Evolutionary conservation across 345 rosid species (phyloP).

Genomic region (Anacardium occidentale): DNA sequence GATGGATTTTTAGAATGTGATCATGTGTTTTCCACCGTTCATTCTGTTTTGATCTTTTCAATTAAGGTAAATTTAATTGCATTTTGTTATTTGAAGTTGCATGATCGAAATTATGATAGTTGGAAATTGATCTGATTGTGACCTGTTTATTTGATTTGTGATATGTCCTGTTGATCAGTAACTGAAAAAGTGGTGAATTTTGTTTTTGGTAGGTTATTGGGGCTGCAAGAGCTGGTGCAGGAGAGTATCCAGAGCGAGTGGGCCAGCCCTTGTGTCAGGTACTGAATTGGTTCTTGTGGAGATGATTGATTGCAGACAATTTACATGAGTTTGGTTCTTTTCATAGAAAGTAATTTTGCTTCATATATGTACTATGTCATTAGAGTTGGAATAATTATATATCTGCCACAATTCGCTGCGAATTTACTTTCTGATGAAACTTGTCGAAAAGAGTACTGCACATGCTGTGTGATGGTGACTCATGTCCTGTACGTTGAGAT

Average conservation of each 20-base stretch:
- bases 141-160: constrained; percentile 12
- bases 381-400: neutral
- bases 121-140: constrained; percentile 2
- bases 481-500: too few relatives aligned
- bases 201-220: constrained; percentile 52
- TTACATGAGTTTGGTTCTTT: constrained; percentile 19
- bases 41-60: constrained; percentile 25
- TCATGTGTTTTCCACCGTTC: neutral
- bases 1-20: constrained; percentile 28
- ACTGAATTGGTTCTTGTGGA: constrained; percentile 4
- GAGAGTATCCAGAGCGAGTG: constrained; percentile 67
- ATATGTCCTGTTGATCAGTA: constrained; percentile 19
- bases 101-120: neutral
- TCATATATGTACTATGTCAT: constrained; percentile 7
- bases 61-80: neutral
- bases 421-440: neutral
- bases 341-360: neutral
- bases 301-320: constrained; percentile 16
- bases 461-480: neutral
- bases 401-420: neutral
- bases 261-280: constrained; percentile 93
- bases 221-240: constrained; percentile 52
- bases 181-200: constrained; percentile 16
- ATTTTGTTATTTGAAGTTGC: neutral
- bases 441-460: neutral